Evolutionary conservation across 176 grass and related monocot genomes (phyloP).

Genomic region (Dendrocalamus sinicus): DNA sequence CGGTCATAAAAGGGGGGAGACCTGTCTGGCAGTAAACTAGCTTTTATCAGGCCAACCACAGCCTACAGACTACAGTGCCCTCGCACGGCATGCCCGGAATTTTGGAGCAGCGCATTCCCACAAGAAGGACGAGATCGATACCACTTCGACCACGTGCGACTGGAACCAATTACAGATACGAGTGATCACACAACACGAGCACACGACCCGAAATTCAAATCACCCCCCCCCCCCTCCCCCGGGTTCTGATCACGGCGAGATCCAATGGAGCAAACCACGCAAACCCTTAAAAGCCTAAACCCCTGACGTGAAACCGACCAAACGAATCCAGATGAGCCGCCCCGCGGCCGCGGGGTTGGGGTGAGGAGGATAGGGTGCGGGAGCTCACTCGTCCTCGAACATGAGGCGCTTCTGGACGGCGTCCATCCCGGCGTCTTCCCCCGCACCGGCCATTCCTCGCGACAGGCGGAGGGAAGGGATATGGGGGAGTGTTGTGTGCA

Average conservation of each 20-base stretch:
- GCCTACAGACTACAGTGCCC: neutral
- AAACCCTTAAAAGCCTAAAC: neutral
- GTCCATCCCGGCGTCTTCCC: conserved; percentile 79
- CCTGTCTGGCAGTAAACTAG: neutral
- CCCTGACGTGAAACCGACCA: neutral
- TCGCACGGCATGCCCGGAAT: conserved; percentile 2
- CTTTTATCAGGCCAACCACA: neutral
- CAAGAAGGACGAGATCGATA: neutral
- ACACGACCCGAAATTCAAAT: neutral
- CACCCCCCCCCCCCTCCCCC: neutral
- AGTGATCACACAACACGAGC: neutral
- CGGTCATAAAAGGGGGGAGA: neutral
- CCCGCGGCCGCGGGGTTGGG: no score
- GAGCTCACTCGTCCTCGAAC: conserved; percentile 95
- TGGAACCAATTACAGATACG: neutral
- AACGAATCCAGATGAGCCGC: neutral
- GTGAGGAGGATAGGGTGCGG: neutral
- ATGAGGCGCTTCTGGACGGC: conserved; percentile 93
- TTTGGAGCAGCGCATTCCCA: neutral
- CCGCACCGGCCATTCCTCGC: conserved; percentile 48
- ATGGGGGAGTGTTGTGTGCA: neutral
- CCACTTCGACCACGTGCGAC: neutral
- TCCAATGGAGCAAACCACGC: neutral
- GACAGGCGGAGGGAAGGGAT: neutral
- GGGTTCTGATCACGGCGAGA: conserved; percentile 27